Base-by-base conservation (phyloP, 805 yeast species). In the Metschnikowia aberdeeniae region DNA sequence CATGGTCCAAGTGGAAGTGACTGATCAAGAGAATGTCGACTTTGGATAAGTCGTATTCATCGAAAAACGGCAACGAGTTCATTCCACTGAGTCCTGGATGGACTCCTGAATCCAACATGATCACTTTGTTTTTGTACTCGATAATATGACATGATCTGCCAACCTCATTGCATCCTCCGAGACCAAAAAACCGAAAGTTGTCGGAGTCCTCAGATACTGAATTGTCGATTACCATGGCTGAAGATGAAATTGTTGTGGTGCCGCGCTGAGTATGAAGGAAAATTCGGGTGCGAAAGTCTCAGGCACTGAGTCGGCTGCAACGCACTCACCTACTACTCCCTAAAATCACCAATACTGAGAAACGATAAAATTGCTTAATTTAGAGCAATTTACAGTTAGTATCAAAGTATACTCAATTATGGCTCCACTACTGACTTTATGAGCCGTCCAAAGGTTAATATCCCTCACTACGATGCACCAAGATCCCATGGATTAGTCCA, bases 161-260 rank as follows among this genome's bases (percentile, higher is more conserved):
- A 6, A 93, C 99, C 63, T 93, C 99, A 55, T 86, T 88, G 52
- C 98, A 95, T n/a, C 98, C 99, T 6, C 99, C 99, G 6, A 93
- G 76, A 20, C 96, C 90, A 49, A 86, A 80, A 69, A 93, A 93
- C 61, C 79, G 80, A 59, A 72, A 71, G 52, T 61, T 61, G 28
- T 71, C 76, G 38, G 68, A 55, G 44, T 61, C 68, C 42, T 67
- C 70, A 10, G 46, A 29, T 11, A 46, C 47, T 17, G 47, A 40
- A 33, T 32, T 43, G 38, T 47, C 52, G 36, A 30, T 36, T 11
- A 52, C 37, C 56, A 51, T 51, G 34, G 24, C 30, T 17, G 27
- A 22, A 30, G 42, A 19, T 28, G 20, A 39, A 22, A 28, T 22
- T 9, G 35, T 30, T 31, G 29, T 31, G 20, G 34, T 37, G 20